Conservation (phyloP, 2,329 filamentous ascomycete genomes). For the Ampelomyces quisqualis region DNA sequence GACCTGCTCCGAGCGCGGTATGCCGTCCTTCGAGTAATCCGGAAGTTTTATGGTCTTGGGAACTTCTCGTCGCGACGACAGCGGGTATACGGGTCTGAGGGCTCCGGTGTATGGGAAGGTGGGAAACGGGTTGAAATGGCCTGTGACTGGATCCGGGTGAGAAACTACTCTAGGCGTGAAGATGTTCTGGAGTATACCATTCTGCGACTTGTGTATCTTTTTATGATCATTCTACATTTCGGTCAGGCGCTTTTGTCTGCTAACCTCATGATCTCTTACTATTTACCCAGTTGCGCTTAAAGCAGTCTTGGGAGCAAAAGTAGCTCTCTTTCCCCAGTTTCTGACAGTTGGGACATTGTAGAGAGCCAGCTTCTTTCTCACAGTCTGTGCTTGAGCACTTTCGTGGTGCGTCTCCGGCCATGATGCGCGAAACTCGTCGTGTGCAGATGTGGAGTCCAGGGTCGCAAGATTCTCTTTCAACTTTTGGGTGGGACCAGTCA, state of each 20-base stretch:
- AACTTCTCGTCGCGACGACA: slow-evolving; percentile 52
- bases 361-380: slow-evolving; percentile 76
- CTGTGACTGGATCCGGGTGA: slow-evolving; percentile 89
- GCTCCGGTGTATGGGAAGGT: slow-evolving; percentile 78
- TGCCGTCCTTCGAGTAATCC: slow-evolving; percentile 85
- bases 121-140: slow-evolving; percentile 89
- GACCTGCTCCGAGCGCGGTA: slow-evolving; percentile 64
- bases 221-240: slow-evolving; percentile 73
- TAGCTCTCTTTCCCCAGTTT: slow-evolving; percentile 88
- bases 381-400: slow-evolving; percentile 83
- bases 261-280: slow-evolving; percentile 15
- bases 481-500: too few relatives aligned
- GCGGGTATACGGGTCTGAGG: slow-evolving; percentile 76
- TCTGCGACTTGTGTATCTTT: slow-evolving; percentile 76
- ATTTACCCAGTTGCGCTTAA: slow-evolving; percentile 95
- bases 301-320: slow-evolving; percentile 98
- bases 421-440: slow-evolving; percentile 9
- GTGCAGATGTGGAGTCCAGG: neutral
- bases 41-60: slow-evolving; percentile 80
- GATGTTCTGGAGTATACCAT: slow-evolving; percentile 70
- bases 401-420: slow-evolving; percentile 53
- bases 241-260: slow-evolving; percentile 24
- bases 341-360: slow-evolving; percentile 94
- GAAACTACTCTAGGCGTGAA: slow-evolving; percentile 78
- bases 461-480: neutral